Evolutionary conservation across 305 asterid genomes (phyloP).

Genomic region (Petunia hybrid): DNA sequence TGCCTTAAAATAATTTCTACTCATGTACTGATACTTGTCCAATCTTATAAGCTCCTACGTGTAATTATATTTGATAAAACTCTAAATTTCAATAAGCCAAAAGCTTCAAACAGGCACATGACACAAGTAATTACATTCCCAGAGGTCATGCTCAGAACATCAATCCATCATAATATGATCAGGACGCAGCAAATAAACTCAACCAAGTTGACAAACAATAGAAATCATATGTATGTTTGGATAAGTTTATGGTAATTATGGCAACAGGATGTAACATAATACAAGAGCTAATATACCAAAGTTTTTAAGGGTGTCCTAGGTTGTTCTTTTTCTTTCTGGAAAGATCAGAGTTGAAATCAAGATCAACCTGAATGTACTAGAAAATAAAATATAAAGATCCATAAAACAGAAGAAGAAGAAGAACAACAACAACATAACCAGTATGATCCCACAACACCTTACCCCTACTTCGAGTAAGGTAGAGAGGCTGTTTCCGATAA

Average conservation of each 20-base stretch:
- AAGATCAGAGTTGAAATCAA: background rate
- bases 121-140: background rate
- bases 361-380: background rate
- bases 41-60: background rate
- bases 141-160: background rate
- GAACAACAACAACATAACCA: too few relatives aligned
- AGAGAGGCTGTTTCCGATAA: too few relatives aligned
- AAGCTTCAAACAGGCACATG: background rate
- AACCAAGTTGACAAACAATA: background rate
- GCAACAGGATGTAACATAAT: background rate
- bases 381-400: conserved; percentile 23
- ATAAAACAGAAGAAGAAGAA: background rate
- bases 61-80: background rate
- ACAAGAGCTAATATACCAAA: background rate
- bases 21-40: background rate
- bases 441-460: too few relatives aligned
- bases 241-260: background rate
- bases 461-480: too few relatives aligned
- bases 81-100: background rate
- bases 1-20: background rate
- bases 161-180: background rate
- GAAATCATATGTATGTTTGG: background rate
- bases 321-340: background rate
- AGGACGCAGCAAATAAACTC: background rate
- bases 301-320: background rate